phyloP scores from a whole-genome alignment of 805 yeast species.

The Debaryomyces tyrocola region DNA sequence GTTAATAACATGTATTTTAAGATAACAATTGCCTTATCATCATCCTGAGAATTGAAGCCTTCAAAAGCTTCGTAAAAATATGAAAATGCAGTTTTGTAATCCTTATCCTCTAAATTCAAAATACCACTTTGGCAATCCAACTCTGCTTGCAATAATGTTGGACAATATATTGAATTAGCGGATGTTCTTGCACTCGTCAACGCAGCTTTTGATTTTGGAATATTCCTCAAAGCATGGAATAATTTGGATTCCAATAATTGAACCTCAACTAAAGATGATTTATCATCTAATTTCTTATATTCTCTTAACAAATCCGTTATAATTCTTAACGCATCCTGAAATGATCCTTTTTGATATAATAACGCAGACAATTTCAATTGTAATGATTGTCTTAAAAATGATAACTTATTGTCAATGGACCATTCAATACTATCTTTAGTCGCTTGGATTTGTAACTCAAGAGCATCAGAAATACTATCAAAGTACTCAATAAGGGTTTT shows the following conservation, averaged over 20 bases:
- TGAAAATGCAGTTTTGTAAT: conserved; percentile 92
- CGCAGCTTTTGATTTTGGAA: conserved; percentile 88
- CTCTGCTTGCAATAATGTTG: conserved; percentile 91
- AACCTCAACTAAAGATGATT: conserved; percentile 91
- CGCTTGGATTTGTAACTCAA: conserved; percentile 70
- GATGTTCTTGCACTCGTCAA: conserved; percentile 94
- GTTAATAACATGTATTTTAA: conserved; percentile 90
- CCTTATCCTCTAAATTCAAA: conserved; percentile 94
- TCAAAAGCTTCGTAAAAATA: conserved; percentile 95
- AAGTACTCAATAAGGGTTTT: conserved; percentile 77
- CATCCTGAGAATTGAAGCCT: conserved; percentile 73
- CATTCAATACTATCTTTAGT: conserved; percentile 82
- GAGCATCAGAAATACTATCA: conserved; percentile 58
- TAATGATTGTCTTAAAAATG: conserved; percentile 84
- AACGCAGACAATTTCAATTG: conserved; percentile 80
- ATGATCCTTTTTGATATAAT: conserved; percentile 63
- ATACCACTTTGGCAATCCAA: conserved; percentile 94
- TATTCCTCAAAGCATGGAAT: conserved; percentile 86
- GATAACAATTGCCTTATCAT: conserved; percentile 62
- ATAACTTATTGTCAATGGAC: conserved; percentile 80
- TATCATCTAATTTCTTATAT: conserved; percentile 92
- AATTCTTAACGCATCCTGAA: conserved; percentile 68
- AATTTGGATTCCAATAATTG: conserved; percentile 88
- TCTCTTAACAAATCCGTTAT: conserved; percentile 74
- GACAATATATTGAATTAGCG: conserved; percentile 95